Percentiles rank a stretch among this genome's conserved stretches.
Conservation (phyloP, 2,329 filamentous ascomycete genomes). For the Diplodia mutila region DNA sequence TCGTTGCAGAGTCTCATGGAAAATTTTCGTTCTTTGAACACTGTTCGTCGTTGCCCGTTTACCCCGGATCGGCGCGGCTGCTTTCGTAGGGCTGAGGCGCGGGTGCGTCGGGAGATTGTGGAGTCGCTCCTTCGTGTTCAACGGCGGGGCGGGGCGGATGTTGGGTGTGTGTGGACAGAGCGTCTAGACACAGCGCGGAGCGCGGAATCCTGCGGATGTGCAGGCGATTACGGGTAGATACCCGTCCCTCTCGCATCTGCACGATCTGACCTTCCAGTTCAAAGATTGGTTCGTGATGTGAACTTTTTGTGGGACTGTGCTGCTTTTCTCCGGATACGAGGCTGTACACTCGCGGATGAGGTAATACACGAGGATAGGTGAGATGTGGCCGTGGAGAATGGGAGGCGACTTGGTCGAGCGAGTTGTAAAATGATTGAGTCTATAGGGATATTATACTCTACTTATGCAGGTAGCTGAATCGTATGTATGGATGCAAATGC, state of each 20-base stretch:
- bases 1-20: not conserved
- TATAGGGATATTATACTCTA: too few species aligned
- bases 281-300: not conserved
- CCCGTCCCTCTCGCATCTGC: not conserved
- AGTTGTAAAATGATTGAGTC: too few species aligned
- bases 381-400: too few species aligned
- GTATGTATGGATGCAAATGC: not conserved
- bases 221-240: not conserved
- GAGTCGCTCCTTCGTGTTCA: not conserved
- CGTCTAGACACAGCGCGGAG: not conserved
- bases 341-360: not conserved
- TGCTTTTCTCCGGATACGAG: not conserved
- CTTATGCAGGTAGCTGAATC: not conserved
- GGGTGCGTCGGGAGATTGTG: not conserved
- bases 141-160: not conserved
- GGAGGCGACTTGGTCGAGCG: too few species aligned
- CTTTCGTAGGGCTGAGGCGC: not conserved
- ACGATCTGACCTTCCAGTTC: not conserved
- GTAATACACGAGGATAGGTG: too few species aligned
- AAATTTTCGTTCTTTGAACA: not conserved
- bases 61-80: not conserved
- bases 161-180: not conserved
- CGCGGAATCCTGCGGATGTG: not conserved
- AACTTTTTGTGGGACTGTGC: slow-evolving; percentile 2
- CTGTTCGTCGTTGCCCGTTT: not conserved